A percentile compares a stretch with the other conserved stretches of the same genome.
phyloP scores from a whole-genome alignment of 805 yeast genomes.

The Kockiozyma suomiensis region DNA sequence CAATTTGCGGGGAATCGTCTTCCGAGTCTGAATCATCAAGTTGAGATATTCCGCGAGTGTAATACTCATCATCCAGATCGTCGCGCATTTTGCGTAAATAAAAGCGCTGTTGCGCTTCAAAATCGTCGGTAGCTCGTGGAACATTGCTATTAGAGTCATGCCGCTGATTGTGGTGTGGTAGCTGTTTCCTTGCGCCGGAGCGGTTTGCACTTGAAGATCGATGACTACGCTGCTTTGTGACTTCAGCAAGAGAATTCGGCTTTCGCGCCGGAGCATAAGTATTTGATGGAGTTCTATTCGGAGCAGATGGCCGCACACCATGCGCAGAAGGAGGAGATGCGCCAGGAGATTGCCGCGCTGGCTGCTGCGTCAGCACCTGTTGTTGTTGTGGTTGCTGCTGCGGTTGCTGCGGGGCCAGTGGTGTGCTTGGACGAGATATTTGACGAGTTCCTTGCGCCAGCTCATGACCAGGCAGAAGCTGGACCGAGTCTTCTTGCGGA shows the following conservation, averaged over 20 bases:
- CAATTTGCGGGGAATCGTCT: conserved; percentile 30
- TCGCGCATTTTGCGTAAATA: conserved; percentile 65
- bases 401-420: neutral
- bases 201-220: conserved; percentile 32
- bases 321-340: conserved; percentile 5
- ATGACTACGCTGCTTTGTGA: conserved; percentile 8
- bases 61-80: conserved; percentile 67
- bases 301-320: conserved; percentile 2
- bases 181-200: conserved; percentile 11
- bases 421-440: neutral
- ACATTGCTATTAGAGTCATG: conserved; percentile 6
- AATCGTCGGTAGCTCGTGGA: conserved; percentile 26
- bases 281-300: conserved; percentile 35
- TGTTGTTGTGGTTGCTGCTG: neutral
- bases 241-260: conserved; percentile 24
- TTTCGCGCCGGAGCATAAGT: conserved; percentile 38
- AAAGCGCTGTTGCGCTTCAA: conserved; percentile 61
- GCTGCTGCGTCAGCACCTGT: conserved; percentile 1
- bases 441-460: neutral
- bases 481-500: neutral
- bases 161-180: conserved; percentile 8
- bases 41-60: conserved; percentile 55
- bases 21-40: conserved; percentile 26
- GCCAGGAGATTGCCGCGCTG: neutral
- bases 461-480: neutral